Percentiles rank a stretch among this genome's conserved stretches.
Conservation (phyloP, 2,329 filamentous ascomycete species). For the Colletotrichum agaves region DNA sequence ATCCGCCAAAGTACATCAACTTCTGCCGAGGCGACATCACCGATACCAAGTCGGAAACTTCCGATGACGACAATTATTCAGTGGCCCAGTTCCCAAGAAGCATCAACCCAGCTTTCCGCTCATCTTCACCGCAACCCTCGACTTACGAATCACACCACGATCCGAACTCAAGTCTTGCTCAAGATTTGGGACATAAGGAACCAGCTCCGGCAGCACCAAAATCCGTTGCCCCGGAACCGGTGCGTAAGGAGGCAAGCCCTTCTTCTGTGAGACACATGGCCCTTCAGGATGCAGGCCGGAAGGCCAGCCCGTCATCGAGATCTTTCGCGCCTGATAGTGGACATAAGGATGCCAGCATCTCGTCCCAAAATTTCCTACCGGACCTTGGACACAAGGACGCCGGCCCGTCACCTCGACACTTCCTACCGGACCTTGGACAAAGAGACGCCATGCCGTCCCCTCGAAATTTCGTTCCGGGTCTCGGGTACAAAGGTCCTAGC, state of each 20-base stretch:
- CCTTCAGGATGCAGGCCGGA: no score
- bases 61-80: constrained; percentile 89
- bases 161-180: constrained; percentile 77
- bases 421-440: no score
- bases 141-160: constrained; percentile 93
- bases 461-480: not conserved
- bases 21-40: constrained; percentile 90
- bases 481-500: not conserved
- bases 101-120: constrained; percentile 94
- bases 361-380: no score
- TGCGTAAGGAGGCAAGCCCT: constrained; percentile 18
- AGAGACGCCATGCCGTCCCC: not conserved
- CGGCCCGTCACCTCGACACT: no score
- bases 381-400: no score
- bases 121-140: constrained; percentile 95
- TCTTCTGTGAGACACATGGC: constrained; percentile 13
- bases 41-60: constrained; percentile 83
- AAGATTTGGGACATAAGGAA: constrained; percentile 65
- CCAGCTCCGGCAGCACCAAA: not conserved
- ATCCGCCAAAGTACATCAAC: constrained; percentile 98
- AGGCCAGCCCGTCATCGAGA: no score
- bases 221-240: not conserved
- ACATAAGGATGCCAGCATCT: not conserved
- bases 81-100: constrained; percentile 95
- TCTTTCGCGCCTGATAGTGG: not conserved